Conservation (phyloP, 1,139 yeast genomes). For the Chernovozyma sophiae-reginae region DNA sequence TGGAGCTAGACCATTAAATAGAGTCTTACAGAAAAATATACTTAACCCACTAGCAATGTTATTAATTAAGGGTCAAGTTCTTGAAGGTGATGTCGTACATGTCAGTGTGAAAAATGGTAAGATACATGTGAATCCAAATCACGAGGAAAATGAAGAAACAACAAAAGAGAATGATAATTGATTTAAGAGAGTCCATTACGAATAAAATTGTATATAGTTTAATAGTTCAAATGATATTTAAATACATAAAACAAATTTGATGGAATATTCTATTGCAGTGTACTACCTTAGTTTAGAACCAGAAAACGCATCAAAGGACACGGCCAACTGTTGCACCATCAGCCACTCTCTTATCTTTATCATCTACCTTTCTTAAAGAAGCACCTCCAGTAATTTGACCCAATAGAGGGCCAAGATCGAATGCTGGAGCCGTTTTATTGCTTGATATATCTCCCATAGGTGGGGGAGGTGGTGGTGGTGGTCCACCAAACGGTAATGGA, state of each 20-base stretch:
- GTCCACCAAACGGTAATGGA: conserved; percentile 9
- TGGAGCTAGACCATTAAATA: conserved; percentile 94
- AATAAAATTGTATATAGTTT: no score
- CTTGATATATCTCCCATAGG: conserved; percentile 15
- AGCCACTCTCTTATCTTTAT: conserved; percentile 40
- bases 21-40: conserved; percentile 76
- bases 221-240: no score
- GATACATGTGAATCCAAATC: conserved; percentile 46
- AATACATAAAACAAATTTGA: no score
- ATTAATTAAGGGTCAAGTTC: conserved; percentile 74
- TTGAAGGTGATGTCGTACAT: conserved; percentile 61
- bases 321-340: conserved; percentile 48
- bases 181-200: no score
- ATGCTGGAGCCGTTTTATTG: conserved; percentile 12
- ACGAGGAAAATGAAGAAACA: conserved; percentile 19
- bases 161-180: no score
- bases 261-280: no score
- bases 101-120: conserved; percentile 25
- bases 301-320: conserved; percentile 31
- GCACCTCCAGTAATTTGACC: conserved; percentile 57
- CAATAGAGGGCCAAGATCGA: conserved; percentile 41
- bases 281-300: no score
- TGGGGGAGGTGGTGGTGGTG: conserved; percentile 23
- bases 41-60: conserved; percentile 83
- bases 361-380: conserved; percentile 46